Evolutionary conservation across 2,329 filamentous ascomycete genomes (phyloP).

Genomic region (Eutypella sp.): DNA sequence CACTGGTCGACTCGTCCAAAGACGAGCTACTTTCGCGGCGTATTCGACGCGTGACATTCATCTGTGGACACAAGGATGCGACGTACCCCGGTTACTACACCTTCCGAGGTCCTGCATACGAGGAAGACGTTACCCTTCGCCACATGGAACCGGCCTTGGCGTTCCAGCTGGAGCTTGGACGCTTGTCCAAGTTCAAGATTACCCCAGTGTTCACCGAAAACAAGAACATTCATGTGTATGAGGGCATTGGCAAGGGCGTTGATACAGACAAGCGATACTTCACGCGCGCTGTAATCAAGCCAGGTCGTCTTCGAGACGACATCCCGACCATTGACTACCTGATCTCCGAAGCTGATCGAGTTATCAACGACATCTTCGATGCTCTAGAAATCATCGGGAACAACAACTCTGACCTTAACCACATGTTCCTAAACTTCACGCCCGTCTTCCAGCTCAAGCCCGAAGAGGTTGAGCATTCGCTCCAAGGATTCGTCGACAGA

Average conservation of each 20-base stretch:
- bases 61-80: conserved; percentile 90
- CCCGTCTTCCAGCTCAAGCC: conserved; percentile 92
- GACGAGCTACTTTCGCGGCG: conserved; percentile 75
- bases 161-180: conserved; percentile 95
- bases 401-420: conserved; percentile 98
- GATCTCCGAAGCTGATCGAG: conserved; percentile 90
- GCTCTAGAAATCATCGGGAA: conserved; percentile 97
- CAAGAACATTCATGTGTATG: conserved; percentile 98
- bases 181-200: conserved; percentile 95
- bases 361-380: conserved; percentile 97
- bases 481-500: conserved; percentile 92
- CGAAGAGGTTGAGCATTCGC: conserved; percentile 82
- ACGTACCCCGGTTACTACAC: conserved; percentile 97
- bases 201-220: conserved; percentile 99
- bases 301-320: conserved; percentile 90
- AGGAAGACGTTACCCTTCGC: conserved; percentile 91
- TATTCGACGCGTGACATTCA: conserved; percentile 89
- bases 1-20: conserved; percentile 75
- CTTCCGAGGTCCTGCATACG: conserved; percentile 87
- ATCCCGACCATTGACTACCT: conserved; percentile 98
- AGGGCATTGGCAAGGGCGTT: conserved; percentile 88
- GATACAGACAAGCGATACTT: conserved; percentile 99
- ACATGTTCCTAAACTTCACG: conserved; percentile 99
- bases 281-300: conserved; percentile 89
- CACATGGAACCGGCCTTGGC: conserved; percentile 94